Conservation (phyloP, 202 grass and related monocot species). For the Panicum hallii region DNA sequence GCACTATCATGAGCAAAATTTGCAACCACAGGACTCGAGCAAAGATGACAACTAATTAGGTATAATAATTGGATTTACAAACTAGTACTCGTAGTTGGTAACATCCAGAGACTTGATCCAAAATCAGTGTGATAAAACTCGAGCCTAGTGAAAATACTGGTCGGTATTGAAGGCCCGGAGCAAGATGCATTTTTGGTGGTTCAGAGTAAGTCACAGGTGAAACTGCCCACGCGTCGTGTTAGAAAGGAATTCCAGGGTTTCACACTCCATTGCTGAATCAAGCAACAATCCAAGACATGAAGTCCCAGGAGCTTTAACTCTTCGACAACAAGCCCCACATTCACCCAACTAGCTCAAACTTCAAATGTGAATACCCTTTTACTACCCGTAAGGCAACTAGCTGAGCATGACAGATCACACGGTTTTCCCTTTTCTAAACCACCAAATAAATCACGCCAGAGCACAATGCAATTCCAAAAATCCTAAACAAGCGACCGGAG, state of each 20-base stretch:
- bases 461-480: conserved; percentile 4
- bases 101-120: background rate
- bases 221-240: background rate
- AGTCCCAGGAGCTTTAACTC: conserved; percentile 10
- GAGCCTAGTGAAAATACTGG: background rate
- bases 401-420: background rate
- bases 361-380: background rate
- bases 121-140: conserved; percentile 2
- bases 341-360: background rate
- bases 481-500: background rate
- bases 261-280: background rate
- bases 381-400: background rate
- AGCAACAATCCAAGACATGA: conserved; percentile 29
- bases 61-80: background rate
- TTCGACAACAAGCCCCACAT: background rate
- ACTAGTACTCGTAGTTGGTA: background rate
- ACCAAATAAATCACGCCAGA: conserved; percentile 26
- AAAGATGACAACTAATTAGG: conserved; percentile 5
- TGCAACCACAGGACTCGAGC: background rate
- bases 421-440: background rate
- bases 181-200: background rate
- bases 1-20: background rate
- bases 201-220: background rate
- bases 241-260: background rate
- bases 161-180: background rate